phyloP scores from a whole-genome alignment of 2,329 filamentous ascomycete species.

The Lasiodiplodia sp. region DNA sequence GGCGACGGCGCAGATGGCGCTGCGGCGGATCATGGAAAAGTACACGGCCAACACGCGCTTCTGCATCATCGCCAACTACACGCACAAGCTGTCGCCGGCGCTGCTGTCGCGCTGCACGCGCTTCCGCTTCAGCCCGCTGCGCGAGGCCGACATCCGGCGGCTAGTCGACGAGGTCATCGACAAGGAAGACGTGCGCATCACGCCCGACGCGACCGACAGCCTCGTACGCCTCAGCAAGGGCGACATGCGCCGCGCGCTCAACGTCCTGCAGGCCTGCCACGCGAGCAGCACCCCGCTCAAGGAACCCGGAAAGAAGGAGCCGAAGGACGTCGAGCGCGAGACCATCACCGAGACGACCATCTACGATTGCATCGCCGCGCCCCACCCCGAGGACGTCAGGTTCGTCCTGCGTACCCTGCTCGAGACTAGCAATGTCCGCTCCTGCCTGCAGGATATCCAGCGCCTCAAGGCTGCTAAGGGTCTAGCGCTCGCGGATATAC shows the following conservation, averaged over 20 bases:
- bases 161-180: constrained; percentile 89
- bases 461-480: constrained; percentile 85
- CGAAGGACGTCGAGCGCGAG: constrained; percentile 74
- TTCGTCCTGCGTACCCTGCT: constrained; percentile 86
- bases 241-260: constrained; percentile 93
- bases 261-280: constrained; percentile 95
- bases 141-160: constrained; percentile 82
- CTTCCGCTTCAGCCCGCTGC: constrained; percentile 93
- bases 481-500: constrained; percentile 89
- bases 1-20: constrained; percentile 96
- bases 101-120: constrained; percentile 91
- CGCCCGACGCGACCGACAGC: constrained; percentile 78
- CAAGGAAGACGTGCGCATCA: constrained; percentile 86
- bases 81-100: constrained; percentile 94
- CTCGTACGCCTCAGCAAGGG: constrained; percentile 89
- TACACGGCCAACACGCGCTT: constrained; percentile 98
- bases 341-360: constrained; percentile 91
- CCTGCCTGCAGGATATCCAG: constrained; percentile 87
- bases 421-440: constrained; percentile 84
- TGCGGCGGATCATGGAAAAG: constrained; percentile 97
- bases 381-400: constrained; percentile 85
- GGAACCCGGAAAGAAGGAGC: constrained; percentile 51
- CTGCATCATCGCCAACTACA: constrained; percentile 98
- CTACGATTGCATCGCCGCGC: constrained; percentile 96
- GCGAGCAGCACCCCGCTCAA: constrained; percentile 77